phyloP scores from a whole-genome alignment of 2,329 filamentous ascomycete species.

The Colletotrichum siamense region DNA sequence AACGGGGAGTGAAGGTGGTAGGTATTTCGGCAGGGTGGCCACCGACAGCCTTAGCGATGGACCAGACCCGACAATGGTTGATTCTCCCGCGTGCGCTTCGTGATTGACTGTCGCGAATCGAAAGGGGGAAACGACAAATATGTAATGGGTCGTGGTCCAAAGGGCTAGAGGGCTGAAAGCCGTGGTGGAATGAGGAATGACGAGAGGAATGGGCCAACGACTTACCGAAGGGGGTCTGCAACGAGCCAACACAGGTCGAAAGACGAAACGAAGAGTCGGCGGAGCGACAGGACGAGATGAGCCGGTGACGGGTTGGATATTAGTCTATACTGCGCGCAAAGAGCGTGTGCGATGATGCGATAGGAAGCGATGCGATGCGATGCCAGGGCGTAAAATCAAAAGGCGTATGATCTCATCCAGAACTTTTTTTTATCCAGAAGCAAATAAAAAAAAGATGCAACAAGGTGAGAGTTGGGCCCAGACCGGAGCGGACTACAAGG shows the following conservation, averaged over 20 bases:
- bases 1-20: slow-evolving; percentile 10
- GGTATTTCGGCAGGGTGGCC: slow-evolving; percentile 8
- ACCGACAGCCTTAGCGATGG: slow-evolving; percentile 11
- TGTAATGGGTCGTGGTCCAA: neutral
- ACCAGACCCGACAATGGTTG: neutral
- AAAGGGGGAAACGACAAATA: neutral
- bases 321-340: slow-evolving; percentile 14
- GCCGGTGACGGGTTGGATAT: neutral
- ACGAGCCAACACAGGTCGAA: neutral
- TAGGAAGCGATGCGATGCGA: neutral
- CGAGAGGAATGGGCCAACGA: slow-evolving; percentile 4
- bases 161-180: neutral
- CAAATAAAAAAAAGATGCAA: slow-evolving; percentile 8
- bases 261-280: neutral
- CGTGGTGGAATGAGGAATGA: slow-evolving; percentile 14
- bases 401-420: slow-evolving; percentile 21
- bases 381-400: slow-evolving; percentile 3
- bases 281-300: neutral
- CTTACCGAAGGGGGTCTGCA: slow-evolving; percentile 12
- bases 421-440: slow-evolving; percentile 18
- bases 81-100: neutral
- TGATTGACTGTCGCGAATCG: neutral
- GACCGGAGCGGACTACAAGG: neutral
- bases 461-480: neutral
- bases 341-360: slow-evolving; percentile 1